Conservation (phyloP, 306 rosid species). For the Quercus glauca region DNA sequence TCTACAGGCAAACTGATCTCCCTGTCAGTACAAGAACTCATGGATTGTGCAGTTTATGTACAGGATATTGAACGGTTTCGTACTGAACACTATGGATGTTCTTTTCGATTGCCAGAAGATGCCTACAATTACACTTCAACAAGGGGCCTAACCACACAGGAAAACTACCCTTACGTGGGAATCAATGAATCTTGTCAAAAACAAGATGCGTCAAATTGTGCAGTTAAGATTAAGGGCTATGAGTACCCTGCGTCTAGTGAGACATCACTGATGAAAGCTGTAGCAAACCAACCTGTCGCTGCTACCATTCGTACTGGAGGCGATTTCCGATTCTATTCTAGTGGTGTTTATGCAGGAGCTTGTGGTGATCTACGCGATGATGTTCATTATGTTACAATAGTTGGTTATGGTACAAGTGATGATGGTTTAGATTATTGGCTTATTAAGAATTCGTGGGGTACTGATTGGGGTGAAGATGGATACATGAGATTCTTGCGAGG, state of each 20-base stretch:
- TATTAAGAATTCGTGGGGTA: slow-evolving; percentile 36
- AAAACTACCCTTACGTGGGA: background rate
- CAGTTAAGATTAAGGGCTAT: slow-evolving; percentile 2
- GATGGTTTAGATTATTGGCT: slow-evolving; percentile 4
- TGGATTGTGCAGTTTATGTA: slow-evolving; percentile 5
- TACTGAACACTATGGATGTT: background rate
- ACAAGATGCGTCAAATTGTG: background rate
- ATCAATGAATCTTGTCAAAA: background rate
- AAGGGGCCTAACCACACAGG: slow-evolving; percentile 11
- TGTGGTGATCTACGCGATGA: background rate
- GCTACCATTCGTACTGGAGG: background rate
- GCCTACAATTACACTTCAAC: slow-evolving; percentile 9
- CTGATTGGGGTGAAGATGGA: slow-evolving; percentile 27
- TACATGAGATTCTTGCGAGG: slow-evolving; percentile 31
- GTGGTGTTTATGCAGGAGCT: slow-evolving; percentile 1
- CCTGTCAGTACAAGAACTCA: background rate
- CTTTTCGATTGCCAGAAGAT: background rate
- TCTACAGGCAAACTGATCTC: background rate
- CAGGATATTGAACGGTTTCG: background rate
- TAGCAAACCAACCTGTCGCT: background rate
- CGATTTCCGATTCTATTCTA: background rate
- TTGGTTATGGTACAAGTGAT: background rate
- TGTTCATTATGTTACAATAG: background rate
- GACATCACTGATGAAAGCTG: background rate
- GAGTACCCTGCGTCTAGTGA: background rate